phyloP scores from a whole-genome alignment of 1,139 yeast genomes.

The Blastobotrys arbuscula region DNA sequence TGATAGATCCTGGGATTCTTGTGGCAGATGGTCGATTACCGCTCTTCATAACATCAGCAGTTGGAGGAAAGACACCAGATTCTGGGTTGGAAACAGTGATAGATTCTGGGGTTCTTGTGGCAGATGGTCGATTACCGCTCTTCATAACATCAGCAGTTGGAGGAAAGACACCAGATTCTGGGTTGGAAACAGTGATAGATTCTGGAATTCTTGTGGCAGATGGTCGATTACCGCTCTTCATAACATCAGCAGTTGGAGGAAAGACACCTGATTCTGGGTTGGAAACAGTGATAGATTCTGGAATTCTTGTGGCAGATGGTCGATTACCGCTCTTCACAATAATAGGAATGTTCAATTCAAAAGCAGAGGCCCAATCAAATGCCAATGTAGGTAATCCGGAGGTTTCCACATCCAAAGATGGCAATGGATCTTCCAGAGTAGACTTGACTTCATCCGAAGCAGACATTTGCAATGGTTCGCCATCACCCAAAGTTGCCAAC shows the following conservation, averaged over 20 bases:
- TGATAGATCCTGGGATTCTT: background rate
- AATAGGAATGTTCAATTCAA: too few relatives aligned
- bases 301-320: background rate
- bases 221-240: background rate
- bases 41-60: too few relatives aligned
- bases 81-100: conserved; percentile 3
- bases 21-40: too few relatives aligned
- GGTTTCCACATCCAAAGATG: too few relatives aligned
- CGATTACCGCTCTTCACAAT: background rate
- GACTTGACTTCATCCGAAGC: too few relatives aligned
- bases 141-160: background rate
- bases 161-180: conserved; percentile 1
- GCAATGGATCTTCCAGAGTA: too few relatives aligned
- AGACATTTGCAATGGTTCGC: background rate
- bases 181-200: background rate
- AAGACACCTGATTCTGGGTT: conserved; percentile 1
- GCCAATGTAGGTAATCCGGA: too few relatives aligned
- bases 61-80: background rate
- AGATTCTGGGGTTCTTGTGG: background rate
- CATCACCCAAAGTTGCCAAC: conserved; percentile 6
- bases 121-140: too few relatives aligned
- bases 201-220: background rate
- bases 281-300: background rate
- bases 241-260: background rate
- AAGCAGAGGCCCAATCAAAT: too few relatives aligned